These are phyloP conservation scores for Colletotrichum brevisporum DNA, from an alignment of 2,329 filamentous ascomycete genomes.

Conservation along the genomic window DNA sequence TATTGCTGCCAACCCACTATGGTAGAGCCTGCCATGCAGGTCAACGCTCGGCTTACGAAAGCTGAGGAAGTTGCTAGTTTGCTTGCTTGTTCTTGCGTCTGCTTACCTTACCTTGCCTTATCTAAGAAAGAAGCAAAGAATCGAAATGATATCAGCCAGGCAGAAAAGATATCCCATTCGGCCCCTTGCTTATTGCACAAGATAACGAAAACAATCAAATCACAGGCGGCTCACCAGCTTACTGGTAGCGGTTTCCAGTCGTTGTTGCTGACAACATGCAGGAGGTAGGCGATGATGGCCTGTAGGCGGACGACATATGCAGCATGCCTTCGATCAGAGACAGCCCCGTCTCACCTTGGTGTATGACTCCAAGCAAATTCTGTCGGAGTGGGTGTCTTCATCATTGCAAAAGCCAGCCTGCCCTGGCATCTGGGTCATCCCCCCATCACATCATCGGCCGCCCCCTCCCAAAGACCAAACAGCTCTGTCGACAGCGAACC, in stretches of 20 bases:
- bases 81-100: conserved; percentile 13
- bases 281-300: not conserved
- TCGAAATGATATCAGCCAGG: not conserved
- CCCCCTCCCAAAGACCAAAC: not conserved
- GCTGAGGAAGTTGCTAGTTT: not conserved
- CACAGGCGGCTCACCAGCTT: too few species aligned
- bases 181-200: conserved; percentile 27
- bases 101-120: conserved; percentile 7
- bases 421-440: conserved; percentile 4
- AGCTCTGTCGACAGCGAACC: conserved; percentile 15
- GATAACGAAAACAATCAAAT: conserved; percentile 11
- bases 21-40: too few species aligned
- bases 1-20: too few species aligned
- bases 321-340: conserved; percentile 30
- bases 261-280: not conserved
- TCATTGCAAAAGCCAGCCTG: not conserved
- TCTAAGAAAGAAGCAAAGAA: conserved; percentile 1
- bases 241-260: not conserved
- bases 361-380: too few species aligned
- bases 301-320: conserved; percentile 33
- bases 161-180: conserved; percentile 1
- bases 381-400: conserved; percentile 14
- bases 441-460: conserved; percentile 15
- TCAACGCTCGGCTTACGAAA: conserved; percentile 6
- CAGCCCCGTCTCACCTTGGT: conserved; percentile 20